phyloP scores from a whole-genome alignment of 768 basidiomycete species.

The Mycena metata region DNA sequence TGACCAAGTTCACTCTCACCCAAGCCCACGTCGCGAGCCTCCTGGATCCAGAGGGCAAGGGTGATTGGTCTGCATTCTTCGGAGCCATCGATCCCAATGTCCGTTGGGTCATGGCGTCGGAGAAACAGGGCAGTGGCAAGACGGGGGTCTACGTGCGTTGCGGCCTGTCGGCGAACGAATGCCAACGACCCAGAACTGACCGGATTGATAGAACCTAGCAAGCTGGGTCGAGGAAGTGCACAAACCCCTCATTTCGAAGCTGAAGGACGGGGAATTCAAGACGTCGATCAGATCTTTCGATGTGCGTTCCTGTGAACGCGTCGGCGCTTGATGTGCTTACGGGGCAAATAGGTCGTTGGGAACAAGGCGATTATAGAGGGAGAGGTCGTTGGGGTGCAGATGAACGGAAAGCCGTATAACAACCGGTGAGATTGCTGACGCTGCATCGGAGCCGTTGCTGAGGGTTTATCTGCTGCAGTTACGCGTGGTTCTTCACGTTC shows the following conservation, averaged over 20 bases:
- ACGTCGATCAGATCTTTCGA: too few relatives aligned
- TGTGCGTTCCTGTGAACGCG: too few relatives aligned
- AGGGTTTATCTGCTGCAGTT: too few relatives aligned
- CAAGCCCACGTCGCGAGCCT: background rate
- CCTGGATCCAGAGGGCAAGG: background rate
- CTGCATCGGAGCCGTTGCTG: too few relatives aligned
- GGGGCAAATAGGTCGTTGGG: too few relatives aligned
- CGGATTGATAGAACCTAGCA: conserved; percentile 4
- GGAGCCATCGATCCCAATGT: conserved; percentile 16
- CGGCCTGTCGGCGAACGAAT: too few relatives aligned
- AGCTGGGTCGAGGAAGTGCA: conserved; percentile 14
- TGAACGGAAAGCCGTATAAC: conserved; percentile 24
- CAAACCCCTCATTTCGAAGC: too few relatives aligned
- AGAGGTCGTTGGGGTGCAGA: too few relatives aligned
- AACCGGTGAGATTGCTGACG: conserved; percentile 21
- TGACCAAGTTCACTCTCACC: too few relatives aligned
- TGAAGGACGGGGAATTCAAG: too few relatives aligned
- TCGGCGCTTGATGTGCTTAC: too few relatives aligned
- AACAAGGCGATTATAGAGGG: too few relatives aligned
- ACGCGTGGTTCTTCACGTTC: conserved; percentile 18
- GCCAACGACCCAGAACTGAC: background rate
- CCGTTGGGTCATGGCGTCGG: conserved; percentile 14
- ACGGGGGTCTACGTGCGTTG: conserved; percentile 25
- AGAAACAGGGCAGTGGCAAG: conserved; percentile 5
- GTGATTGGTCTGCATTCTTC: background rate